Evolutionary conservation across 2,329 filamentous ascomycete species (phyloP).

Genomic region (Pseudogymnoascus sp.): DNA sequence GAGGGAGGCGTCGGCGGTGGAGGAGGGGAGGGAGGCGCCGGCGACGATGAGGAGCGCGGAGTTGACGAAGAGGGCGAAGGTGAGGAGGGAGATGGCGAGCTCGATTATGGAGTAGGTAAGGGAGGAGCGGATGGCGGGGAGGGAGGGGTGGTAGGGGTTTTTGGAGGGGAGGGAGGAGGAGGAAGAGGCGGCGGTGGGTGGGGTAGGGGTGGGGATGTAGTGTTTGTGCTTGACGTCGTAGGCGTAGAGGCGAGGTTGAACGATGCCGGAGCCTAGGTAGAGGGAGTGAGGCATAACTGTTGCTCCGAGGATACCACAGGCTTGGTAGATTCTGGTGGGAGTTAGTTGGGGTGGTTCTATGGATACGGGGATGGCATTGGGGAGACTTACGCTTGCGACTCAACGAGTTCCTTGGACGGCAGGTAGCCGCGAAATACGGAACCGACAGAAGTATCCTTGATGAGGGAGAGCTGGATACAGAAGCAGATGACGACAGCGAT

Average conservation of each 20-base stretch:
- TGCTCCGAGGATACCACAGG: constrained; percentile 68
- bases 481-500: constrained; percentile 64
- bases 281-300: constrained; percentile 66
- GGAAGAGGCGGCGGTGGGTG: constrained; percentile 19
- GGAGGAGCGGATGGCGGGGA: constrained; percentile 63
- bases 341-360: background rate
- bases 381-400: constrained; percentile 43
- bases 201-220: constrained; percentile 24
- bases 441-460: constrained; percentile 44
- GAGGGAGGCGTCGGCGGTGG: constrained; percentile 62
- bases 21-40: constrained; percentile 59
- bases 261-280: constrained; percentile 61
- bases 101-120: constrained; percentile 67
- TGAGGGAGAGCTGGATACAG: constrained; percentile 58
- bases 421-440: constrained; percentile 58
- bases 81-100: constrained; percentile 64
- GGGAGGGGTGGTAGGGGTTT: constrained; percentile 59
- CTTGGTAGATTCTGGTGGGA: constrained; percentile 46
- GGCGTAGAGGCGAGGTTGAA: constrained; percentile 56
- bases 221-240: constrained; percentile 53
- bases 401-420: constrained; percentile 49
- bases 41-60: constrained; percentile 74
- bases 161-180: constrained; percentile 33
- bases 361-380: background rate
- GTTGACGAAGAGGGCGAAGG: constrained; percentile 79